phyloP scores from a whole-genome alignment of 352 stramenopile genomes.

The Phytophthora ramorum region DNA sequence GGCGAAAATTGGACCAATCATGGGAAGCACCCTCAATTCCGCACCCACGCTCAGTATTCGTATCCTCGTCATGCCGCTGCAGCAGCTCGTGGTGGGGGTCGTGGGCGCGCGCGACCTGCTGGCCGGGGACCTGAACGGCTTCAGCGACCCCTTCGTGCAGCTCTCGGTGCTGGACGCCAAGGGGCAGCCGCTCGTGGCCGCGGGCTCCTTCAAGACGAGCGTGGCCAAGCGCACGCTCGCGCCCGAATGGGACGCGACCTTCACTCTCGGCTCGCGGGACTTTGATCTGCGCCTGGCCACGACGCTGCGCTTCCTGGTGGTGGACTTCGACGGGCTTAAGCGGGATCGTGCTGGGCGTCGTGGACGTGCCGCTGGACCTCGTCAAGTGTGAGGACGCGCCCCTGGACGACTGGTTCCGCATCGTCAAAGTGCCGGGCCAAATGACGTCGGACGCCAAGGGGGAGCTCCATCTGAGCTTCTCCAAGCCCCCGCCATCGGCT shows the following conservation, averaged over 20 bases:
- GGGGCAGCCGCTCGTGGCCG: constrained; percentile 46
- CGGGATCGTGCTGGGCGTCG: constrained; percentile 65
- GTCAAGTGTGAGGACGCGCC: constrained; percentile 36
- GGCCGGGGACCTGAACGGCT: constrained; percentile 70
- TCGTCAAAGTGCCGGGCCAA: constrained; percentile 46
- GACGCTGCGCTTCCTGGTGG: constrained; percentile 63
- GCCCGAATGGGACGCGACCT: constrained; percentile 58
- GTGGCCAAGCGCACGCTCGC: constrained; percentile 56
- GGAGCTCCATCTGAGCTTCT: constrained; percentile 61
- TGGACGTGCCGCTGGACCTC: constrained; percentile 69
- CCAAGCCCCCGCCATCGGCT: not conserved
- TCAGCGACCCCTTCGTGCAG: constrained; percentile 76
- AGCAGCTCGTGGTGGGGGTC: constrained; percentile 55
- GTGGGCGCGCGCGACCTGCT: constrained; percentile 66
- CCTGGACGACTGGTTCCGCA: constrained; percentile 56
- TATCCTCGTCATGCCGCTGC: constrained; percentile 23
- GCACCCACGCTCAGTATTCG: constrained; percentile 7
- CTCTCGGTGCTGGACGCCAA: constrained; percentile 61
- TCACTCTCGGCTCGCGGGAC: constrained; percentile 48
- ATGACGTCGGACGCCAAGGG: constrained; percentile 68
- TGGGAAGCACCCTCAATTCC: not conserved
- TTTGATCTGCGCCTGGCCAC: constrained; percentile 71
- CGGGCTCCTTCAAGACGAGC: constrained; percentile 54
- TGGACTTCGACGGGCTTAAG: constrained; percentile 70
- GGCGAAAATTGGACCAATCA: too few relatives aligned